Evolutionary conservation across 2,329 filamentous ascomycete genomes (phyloP), one percentile per base, ranked within the genome.

Genomic region (Colletotrichum sp.): DNA sequence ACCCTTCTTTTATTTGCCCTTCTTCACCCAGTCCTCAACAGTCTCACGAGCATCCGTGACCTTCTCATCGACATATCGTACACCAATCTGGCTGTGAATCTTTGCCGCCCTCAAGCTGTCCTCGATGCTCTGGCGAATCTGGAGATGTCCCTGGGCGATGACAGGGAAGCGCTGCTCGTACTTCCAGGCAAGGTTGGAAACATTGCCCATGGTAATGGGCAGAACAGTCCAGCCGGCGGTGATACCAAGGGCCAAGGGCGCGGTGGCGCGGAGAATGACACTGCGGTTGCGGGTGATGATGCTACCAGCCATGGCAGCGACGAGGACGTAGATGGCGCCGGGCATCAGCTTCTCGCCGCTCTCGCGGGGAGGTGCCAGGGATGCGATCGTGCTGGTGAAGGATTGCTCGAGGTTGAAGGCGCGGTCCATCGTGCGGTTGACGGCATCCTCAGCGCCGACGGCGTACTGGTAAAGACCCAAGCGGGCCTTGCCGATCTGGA

Each of bases 251-350:
- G 93, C 93, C 66, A 96, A 86, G 13, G 97, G 97, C 3, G 95
- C 90, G 3, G 93, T 89, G 70, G 93, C 93, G 79, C 97, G 93
- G 70, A 99, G 88, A 78, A 98, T 84, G 78, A 99, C 90, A 85
- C 94, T 96, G 80, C 96, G 93, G 89, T 98, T 98, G 78, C 96
- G 93, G 71, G 95, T 92, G 71, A 98, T 89, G 84, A 99, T 99
- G 85, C 93, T 96, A 80, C 96, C 97, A 44, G 97, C 95, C 96
- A 99, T 98, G 81, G 95, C 93, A 57, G 96, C 94, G 64, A 99
- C 96, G 34, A 98, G 91, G 63, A 99, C 96, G 87, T 99, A 99
- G 80, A 99, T 92, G 76, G 93, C 90, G 30, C 96, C 96, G 39
- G 97, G 97, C 86, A 99, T 93, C 72, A 99, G 90, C 83, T 93